Evolutionary conservation across 2,329 filamentous ascomycete species (phyloP), one percentile per base, ranked within the genome.

Genomic region (Penicillium sp.): DNA sequence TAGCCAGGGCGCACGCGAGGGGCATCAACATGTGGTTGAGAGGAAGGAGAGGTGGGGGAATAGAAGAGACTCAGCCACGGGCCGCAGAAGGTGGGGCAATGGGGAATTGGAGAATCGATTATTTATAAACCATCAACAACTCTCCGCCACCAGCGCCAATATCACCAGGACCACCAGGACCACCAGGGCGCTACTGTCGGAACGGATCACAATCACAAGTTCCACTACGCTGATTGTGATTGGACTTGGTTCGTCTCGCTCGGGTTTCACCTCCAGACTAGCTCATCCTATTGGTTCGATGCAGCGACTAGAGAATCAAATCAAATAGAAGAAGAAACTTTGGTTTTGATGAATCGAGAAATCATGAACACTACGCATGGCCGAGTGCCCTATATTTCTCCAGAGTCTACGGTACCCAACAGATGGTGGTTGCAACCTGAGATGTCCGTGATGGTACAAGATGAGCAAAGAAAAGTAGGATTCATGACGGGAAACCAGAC

Each of bases 121-220:
- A n/a, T n/a, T n/a, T n/a, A n/a, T n/a, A n/a, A n/a, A n/a, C n/a
- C n/a, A n/a, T n/a, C n/a, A n/a, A n/a, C n/a, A n/a, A n/a, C n/a
- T n/a, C n/a, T n/a, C n/a, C n/a, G n/a, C n/a, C 45, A 45, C 44
- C 50, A 50, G 50, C 50, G 48, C 47, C 48, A 52, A 53, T 49
- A 34, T 30, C 23, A 13, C 40, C 5, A 5, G 18, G 18, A 30
- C 35, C 20, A 30, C 17, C 26, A 23, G 22, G 15, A 29, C 33
- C 35, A 6, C 22, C 22, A 29, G 13, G 35, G 37, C 48, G 45
- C 51, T 50, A 52, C 47, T 52, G 49, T 41, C 42, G 48, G 47
- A 46, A 37, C 37, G 47, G 36, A 40, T 53, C 50, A 53, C 50
- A 48, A 53, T 53, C 48, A 49, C 46, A 46, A n/a, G 37, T 37